These are phyloP conservation scores for Cryphonectria japonica DNA, from an alignment of 2,329 filamentous ascomycete genomes.

Conservation along the genomic window DNA sequence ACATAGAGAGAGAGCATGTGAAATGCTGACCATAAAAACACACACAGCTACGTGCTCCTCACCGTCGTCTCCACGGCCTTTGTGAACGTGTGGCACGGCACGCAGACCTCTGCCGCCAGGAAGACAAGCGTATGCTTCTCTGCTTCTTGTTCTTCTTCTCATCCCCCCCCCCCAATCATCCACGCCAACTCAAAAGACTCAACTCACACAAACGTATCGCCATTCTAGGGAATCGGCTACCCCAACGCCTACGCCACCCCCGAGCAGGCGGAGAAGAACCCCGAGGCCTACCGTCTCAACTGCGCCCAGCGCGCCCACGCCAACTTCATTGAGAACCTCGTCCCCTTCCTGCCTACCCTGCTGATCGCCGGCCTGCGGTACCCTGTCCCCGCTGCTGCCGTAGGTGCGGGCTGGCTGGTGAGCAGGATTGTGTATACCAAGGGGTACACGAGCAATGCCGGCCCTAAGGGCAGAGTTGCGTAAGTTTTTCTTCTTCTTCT, in stretches of 20 bases:
- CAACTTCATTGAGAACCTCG: slow-evolving; percentile 67
- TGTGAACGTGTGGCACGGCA: slow-evolving; percentile 57
- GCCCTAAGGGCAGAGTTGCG: slow-evolving; percentile 22
- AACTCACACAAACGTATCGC: neutral
- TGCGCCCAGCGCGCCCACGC: slow-evolving; percentile 66
- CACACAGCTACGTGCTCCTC: slow-evolving; percentile 61
- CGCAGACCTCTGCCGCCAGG: slow-evolving; percentile 53
- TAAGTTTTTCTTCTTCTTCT: slow-evolving; percentile 11
- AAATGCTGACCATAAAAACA: neutral
- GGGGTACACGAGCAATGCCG: slow-evolving; percentile 50
- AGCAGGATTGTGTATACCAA: slow-evolving; percentile 57
- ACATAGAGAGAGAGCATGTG: neutral
- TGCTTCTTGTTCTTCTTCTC: neutral
- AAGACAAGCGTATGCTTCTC: slow-evolving; percentile 45
- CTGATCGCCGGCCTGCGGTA: slow-evolving; percentile 60
- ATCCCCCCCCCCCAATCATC: neutral
- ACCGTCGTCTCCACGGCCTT: slow-evolving; percentile 61
- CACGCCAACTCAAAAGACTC: too few relatives aligned
- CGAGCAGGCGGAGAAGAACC: slow-evolving; percentile 58
- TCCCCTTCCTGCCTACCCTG: slow-evolving; percentile 55
- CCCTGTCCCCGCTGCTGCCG: slow-evolving; percentile 52
- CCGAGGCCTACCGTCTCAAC: slow-evolving; percentile 63
- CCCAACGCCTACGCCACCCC: slow-evolving; percentile 60
- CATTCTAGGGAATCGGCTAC: slow-evolving; percentile 51
- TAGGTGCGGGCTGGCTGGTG: slow-evolving; percentile 58